Conservation (phyloP, 1,284 basidiomycete genomes). For the Baeospora myosura region DNA sequence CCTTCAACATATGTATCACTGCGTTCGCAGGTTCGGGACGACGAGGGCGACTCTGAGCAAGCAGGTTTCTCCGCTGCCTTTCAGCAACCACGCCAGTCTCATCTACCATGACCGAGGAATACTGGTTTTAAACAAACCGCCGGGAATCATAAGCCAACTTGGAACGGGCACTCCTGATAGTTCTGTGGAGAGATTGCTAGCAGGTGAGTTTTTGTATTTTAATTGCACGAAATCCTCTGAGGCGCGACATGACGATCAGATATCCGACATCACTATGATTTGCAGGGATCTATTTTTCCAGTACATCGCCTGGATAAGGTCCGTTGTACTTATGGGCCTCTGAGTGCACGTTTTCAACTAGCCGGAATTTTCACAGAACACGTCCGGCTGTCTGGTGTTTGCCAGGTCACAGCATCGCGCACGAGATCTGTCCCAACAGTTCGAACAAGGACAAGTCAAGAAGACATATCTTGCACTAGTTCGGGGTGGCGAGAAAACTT, state of each 20-base stretch:
- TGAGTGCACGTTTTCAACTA: neutral
- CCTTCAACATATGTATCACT: too few relatives aligned
- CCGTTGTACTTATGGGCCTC: neutral
- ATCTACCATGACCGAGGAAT: slow-evolving; percentile 1
- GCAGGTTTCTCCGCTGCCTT: too few relatives aligned
- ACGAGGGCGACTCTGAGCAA: too few relatives aligned
- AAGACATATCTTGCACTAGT: neutral
- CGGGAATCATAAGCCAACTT: neutral
- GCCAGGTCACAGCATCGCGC: neutral
- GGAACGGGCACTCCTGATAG: neutral
- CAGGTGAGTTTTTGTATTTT: neutral
- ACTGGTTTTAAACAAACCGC: neutral
- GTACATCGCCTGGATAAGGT: slow-evolving; percentile 1
- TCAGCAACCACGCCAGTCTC: neutral
- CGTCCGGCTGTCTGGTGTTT: neutral
- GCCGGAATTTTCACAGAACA: neutral
- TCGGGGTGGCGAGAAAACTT: neutral
- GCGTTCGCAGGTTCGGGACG: too few relatives aligned
- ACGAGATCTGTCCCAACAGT: neutral
- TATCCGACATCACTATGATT: neutral
- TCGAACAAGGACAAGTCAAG: neutral
- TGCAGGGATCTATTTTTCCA: neutral
- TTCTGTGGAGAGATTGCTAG: neutral
- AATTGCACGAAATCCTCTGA: neutral
- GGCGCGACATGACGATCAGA: neutral